A percentile compares a stretch with the other conserved stretches of the same genome.
Evolutionary conservation across 495 filamentous ascomycete species (phyloP).

Genomic region (Daldinia concentrica): DNA sequence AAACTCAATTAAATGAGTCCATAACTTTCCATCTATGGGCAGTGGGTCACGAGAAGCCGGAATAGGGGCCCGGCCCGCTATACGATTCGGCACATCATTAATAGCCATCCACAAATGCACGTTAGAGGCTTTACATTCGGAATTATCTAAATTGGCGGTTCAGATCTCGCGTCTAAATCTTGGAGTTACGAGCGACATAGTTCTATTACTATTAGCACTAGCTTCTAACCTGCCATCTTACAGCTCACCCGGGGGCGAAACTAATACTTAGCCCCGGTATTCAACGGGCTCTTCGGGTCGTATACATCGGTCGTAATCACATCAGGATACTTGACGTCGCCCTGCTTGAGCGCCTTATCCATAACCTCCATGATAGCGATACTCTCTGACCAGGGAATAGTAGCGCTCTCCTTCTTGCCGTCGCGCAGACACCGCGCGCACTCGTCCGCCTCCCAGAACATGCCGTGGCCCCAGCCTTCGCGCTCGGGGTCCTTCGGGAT

Average conservation of each 20-base stretch:
- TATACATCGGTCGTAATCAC: conserved; percentile 82
- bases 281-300: conserved; percentile 63
- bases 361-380: conserved; percentile 92
- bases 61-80: not conserved
- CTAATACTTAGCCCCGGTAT: conserved; percentile 53
- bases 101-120: not conserved
- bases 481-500: conserved; percentile 65
- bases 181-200: not conserved
- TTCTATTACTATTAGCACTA: not conserved
- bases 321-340: conserved; percentile 80
- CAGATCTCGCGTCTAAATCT: not conserved
- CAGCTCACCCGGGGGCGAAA: not conserved
- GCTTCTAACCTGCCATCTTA: not conserved
- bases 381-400: conserved; percentile 81
- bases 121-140: not conserved
- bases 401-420: conserved; percentile 80
- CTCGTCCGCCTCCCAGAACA: conserved; percentile 97
- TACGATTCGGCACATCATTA: not conserved
- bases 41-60: not conserved
- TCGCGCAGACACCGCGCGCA: conserved; percentile 83
- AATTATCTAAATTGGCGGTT: not conserved
- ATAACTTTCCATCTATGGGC: not conserved
- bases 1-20: not conserved
- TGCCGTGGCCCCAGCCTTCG: conserved; percentile 72
- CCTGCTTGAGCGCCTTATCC: conserved; percentile 86